phyloP scores from a whole-genome alignment of 108 stramenopile genomes.

The Skeletonema tropicum region DNA sequence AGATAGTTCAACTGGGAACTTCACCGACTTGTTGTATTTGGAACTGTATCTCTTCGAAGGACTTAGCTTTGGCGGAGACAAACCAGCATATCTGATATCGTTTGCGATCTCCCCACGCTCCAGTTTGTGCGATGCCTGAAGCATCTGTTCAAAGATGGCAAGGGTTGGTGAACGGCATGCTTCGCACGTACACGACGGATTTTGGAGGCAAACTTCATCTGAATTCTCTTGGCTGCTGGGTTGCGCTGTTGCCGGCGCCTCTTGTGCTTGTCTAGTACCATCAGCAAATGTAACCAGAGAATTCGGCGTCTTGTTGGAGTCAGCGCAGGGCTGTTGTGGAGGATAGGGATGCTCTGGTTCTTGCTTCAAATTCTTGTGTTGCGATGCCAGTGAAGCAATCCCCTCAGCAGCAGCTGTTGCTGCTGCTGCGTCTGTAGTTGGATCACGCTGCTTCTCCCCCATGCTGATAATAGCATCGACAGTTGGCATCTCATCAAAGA shows the following conservation, averaged over 20 bases:
- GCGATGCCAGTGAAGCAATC: neutral
- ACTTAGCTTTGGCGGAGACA: conserved; percentile 41
- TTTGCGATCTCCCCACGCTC: conserved; percentile 19
- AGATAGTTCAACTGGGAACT: neutral
- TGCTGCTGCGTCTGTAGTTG: neutral
- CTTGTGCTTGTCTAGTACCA: neutral
- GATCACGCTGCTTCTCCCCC: conserved; percentile 20
- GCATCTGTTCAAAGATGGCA: conserved; percentile 55
- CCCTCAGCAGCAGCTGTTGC: conserved; percentile 5
- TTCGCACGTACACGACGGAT: conserved; percentile 20
- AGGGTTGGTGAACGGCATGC: conserved; percentile 41
- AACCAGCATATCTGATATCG: conserved; percentile 25
- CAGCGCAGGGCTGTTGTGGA: neutral
- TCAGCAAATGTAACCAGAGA: conserved; percentile 43
- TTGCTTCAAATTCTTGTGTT: neutral
- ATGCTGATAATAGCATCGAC: conserved; percentile 53
- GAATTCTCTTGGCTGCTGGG: neutral
- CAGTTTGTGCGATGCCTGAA: conserved; percentile 41
- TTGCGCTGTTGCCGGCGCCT: neutral
- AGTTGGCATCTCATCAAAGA: conserved; percentile 47
- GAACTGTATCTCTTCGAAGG: conserved; percentile 9
- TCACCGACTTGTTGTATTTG: neutral
- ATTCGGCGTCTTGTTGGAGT: conserved; percentile 26
- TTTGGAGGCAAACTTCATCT: conserved; percentile 1
- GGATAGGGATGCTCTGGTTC: neutral